Conservation (phyloP, 257 asterid species). For the Gardenia jasminoides region DNA sequence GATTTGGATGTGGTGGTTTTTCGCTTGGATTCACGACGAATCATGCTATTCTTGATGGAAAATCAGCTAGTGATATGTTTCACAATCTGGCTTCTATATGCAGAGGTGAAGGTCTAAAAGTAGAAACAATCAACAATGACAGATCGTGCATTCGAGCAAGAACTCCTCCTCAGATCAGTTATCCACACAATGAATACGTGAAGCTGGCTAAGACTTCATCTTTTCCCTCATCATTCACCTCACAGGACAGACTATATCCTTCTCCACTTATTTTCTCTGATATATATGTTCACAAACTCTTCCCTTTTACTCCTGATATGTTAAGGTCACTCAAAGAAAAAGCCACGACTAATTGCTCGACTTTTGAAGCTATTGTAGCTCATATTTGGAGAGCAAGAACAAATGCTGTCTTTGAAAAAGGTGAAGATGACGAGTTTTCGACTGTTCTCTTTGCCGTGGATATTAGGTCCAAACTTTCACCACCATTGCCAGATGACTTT, state of each 20-base stretch:
- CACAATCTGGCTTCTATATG: slow-evolving; percentile 39
- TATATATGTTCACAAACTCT: slow-evolving; percentile 34
- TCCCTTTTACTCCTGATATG: slow-evolving; percentile 31
- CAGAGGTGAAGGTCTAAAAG: slow-evolving; percentile 36
- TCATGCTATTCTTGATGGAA: slow-evolving; percentile 48
- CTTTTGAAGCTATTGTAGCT: slow-evolving; percentile 43
- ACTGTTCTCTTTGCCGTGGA: slow-evolving; percentile 46
- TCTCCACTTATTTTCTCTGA: slow-evolving; percentile 38
- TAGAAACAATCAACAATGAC: slow-evolving; percentile 27
- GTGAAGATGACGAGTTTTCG: slow-evolving; percentile 13
- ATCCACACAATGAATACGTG: slow-evolving; percentile 41
- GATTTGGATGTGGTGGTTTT: slow-evolving; percentile 46
- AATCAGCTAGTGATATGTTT: slow-evolving; percentile 46
- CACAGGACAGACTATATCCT: slow-evolving; percentile 26
- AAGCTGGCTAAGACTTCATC: slow-evolving; percentile 15
- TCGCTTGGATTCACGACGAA: slow-evolving; percentile 39
- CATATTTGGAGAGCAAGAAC: slow-evolving; percentile 46
- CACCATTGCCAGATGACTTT: slow-evolving; percentile 25
- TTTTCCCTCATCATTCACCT: slow-evolving; percentile 40
- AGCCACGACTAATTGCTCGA: slow-evolving; percentile 36
- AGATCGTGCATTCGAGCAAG: slow-evolving; percentile 38
- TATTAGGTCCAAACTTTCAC: slow-evolving; percentile 29
- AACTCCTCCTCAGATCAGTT: slow-evolving; percentile 42
- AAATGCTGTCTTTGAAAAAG: slow-evolving; percentile 20
- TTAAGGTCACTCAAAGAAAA: slow-evolving; percentile 22